Base-by-base conservation (phyloP, 129 eudicot genomes). In the Escallonia herrerae region DNA sequence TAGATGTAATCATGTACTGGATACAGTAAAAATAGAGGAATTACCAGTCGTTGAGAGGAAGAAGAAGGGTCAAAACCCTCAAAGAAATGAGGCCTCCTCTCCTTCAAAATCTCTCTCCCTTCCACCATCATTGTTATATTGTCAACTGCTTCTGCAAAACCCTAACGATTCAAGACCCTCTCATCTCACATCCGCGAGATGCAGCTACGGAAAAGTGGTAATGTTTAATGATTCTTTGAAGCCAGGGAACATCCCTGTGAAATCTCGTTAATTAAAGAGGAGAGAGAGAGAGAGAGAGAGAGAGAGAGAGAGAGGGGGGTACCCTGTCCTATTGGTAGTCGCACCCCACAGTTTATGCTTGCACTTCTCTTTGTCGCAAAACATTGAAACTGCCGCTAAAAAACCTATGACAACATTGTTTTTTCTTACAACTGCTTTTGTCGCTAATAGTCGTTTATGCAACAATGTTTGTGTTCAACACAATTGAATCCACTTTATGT, bases 11-110 rank as follows among this genome's bases (percentile, higher is more conserved):
- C 6, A 61, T 59, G 68, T 58, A 6, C 56, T 37, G 2, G 58
- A 58, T 53, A 63, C 52, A 40, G 12, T 50, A 48, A 67, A 11
- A 46, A 9, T 4, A 37, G 13, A 5, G 9, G 43, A 7, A 4
- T 71, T 86, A 90, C 95, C 95, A 90, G 84, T 58, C 76, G 68
- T 9, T 86, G 73, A 66, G 81, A 77, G 84, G 83, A 74, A 13
- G 68, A 56, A 43, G 74, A 72, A 67, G 91, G 91, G 70, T 83
- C 75, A 63, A 83, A 90, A 62, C 72, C 86, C 80, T 83, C 79
- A 6, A 90, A 74, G 46, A 86, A 90, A 75, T 76, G 82, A 79
- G 95, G 91, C 60, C 56, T 79, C 11, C 68, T 81, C 14, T 60
- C 54, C 55, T 75, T 69, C 87, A 60, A 76, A 80, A 80, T 84